Conservation (phyloP, 371 early-diverging fungal species). For the Mucor lusitanicus region DNA sequence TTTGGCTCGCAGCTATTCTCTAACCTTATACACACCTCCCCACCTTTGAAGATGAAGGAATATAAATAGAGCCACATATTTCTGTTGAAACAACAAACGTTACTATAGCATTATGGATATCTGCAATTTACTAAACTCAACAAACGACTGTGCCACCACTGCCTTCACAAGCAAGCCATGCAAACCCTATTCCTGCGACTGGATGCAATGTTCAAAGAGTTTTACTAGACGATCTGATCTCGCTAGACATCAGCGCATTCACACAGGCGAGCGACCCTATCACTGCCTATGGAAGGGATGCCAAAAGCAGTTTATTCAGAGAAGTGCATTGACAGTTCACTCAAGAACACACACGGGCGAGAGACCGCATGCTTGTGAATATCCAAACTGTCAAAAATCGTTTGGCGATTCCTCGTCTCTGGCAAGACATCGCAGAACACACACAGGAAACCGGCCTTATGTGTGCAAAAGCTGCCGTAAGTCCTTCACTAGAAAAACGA, state of each 20-base stretch:
- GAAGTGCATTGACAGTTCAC: slow-evolving; percentile 78
- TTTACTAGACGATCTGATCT: slow-evolving; percentile 81
- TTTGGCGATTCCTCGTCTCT: slow-evolving; percentile 59
- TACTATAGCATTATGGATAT: neutral
- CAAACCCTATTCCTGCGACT: slow-evolving; percentile 41
- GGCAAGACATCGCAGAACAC: slow-evolving; percentile 43
- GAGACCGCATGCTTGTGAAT: slow-evolving; percentile 74
- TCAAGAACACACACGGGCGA: slow-evolving; percentile 80
- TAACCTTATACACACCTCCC: neutral
- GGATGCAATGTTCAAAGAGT: slow-evolving; percentile 63
- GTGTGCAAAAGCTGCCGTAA: slow-evolving; percentile 44
- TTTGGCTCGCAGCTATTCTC: neutral
- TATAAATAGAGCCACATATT: neutral
- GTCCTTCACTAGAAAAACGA: slow-evolving; percentile 65
- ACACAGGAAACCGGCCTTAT: slow-evolving; percentile 41
- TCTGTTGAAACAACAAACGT: neutral
- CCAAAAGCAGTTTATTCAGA: slow-evolving; percentile 75
- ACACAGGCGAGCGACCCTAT: slow-evolving; percentile 85
- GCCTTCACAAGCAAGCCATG: neutral
- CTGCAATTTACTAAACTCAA: neutral
- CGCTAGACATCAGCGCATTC: slow-evolving; percentile 85
- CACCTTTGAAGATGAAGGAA: neutral
- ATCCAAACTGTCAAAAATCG: slow-evolving; percentile 56
- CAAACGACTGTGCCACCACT: neutral
- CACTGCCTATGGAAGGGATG: slow-evolving; percentile 63